phyloP scores from a whole-genome alignment of 2,329 filamentous ascomycete genomes.

The Raffaelea arxii region DNA sequence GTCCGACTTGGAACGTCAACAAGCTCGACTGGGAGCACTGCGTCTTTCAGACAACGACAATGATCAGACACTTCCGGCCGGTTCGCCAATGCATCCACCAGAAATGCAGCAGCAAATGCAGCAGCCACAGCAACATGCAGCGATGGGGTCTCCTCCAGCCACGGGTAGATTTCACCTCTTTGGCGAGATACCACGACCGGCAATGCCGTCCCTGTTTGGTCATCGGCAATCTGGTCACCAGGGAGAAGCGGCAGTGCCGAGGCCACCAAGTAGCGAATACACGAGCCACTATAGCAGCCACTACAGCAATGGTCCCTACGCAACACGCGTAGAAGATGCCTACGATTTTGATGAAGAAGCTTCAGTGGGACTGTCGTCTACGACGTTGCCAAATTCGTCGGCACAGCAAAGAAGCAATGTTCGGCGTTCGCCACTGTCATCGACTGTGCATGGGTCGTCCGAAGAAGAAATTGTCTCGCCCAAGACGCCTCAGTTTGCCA shows the following conservation, averaged over 20 bases:
- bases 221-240: slow-evolving; percentile 4
- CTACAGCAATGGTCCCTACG: too few species aligned
- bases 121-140: slow-evolving; percentile 6
- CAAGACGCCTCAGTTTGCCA: slow-evolving; percentile 34
- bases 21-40: slow-evolving; percentile 1
- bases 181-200: slow-evolving; percentile 15
- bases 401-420: too few species aligned
- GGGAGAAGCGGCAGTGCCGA: slow-evolving; percentile 5
- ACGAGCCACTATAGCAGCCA: background rate
- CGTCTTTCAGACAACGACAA: too few species aligned
- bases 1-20: slow-evolving; percentile 17
- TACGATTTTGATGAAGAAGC: slow-evolving; percentile 9
- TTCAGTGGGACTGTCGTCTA: background rate
- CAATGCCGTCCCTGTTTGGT: slow-evolving; percentile 19
- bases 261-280: slow-evolving; percentile 17
- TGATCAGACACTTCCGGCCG: too few species aligned
- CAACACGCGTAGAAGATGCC: too few species aligned
- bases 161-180: slow-evolving; percentile 17
- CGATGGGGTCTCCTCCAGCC: slow-evolving; percentile 5
- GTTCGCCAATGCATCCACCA: too few species aligned
- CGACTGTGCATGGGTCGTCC: too few species aligned
- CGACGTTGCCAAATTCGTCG: too few species aligned
- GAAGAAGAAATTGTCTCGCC: slow-evolving; percentile 23
- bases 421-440: too few species aligned
- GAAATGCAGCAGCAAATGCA: slow-evolving; percentile 22